Base-by-base conservation (phyloP, 163 green algal species). In the Chloroidium sp. region DNA sequence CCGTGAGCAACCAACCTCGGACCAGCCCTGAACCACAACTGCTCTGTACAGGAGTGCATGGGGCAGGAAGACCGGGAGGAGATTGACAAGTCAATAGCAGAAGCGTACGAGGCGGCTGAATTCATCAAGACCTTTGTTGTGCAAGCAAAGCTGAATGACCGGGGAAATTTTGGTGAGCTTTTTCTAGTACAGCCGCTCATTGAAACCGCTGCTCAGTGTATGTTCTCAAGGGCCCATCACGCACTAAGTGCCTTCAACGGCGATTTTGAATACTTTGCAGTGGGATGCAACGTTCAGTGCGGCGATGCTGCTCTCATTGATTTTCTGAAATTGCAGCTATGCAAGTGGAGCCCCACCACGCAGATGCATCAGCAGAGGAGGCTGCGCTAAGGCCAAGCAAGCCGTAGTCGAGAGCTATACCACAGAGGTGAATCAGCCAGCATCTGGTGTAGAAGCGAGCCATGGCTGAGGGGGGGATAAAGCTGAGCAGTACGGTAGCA, bases 331-430 rank as follows among this genome's bases (percentile, higher is more conserved):
- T 1, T 82, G 77, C 80, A 86, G 83, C 64, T 79, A 84, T 97
- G 93, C 74, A 91, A 76, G 62, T 87, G 68, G 58, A 89, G 76
- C 68, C 89, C 69, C 82, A 92, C 88, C 83, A 86, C 74, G 78
- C 83, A 75, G 83, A 84, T n/a, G 59, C 83, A 10, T 77, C 76
- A 57, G 83, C 83, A 60, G 83, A 86, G 62, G 83, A 86, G 64
- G 83, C 79, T 62, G 83, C 79, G 3, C 13, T 84, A 75, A 90
- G 86, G 74, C 79, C 79, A 36, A 36, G 36, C 36, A 36, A 36
- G 36, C 36, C 36, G 36, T 36, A 36, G 36, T 36, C 36, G 36
- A 36, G 36, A 36, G 36, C 36, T 36, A 36, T 36, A 36, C 36
- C 36, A 36, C 36, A 36, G 36, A 36, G 36, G 36, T 36, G 36